Conservation (phyloP, 129 eudicot species). For the Chrysanthemum lavandulifolium region DNA sequence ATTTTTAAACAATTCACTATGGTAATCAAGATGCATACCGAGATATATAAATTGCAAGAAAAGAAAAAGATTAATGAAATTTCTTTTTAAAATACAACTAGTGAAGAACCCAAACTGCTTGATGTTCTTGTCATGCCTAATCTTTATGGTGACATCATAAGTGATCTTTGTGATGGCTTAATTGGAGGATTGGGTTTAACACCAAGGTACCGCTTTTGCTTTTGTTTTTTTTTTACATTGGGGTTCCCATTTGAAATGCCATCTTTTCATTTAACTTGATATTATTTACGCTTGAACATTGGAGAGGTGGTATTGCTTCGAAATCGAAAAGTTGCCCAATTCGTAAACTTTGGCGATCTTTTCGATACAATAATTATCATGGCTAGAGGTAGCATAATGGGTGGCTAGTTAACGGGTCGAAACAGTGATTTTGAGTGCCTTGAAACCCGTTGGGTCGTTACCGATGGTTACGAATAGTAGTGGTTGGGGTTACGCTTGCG, state of each 20-base stretch:
- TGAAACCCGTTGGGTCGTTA: too few species aligned
- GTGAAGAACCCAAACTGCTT: slow-evolving; percentile 97
- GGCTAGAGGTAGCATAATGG: too few species aligned
- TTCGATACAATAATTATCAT: too few species aligned
- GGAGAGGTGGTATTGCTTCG: slow-evolving; percentile 96
- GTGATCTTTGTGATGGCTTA: slow-evolving; percentile 98
- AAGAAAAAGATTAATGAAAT: slow-evolving; percentile 15
- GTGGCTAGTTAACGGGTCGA: too few species aligned
- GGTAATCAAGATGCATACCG: background rate
- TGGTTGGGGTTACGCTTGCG: too few species aligned
- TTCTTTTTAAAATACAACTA: slow-evolving; percentile 47
- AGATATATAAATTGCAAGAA: slow-evolving; percentile 7
- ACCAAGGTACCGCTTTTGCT: slow-evolving; percentile 60
- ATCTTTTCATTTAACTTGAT: slow-evolving; percentile 6
- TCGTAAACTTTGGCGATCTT: too few species aligned
- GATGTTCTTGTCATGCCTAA: slow-evolving; percentile 98
- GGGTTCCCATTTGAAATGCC: background rate
- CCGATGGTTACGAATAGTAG: too few species aligned
- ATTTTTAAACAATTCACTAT: background rate
- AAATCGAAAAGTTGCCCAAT: too few species aligned
- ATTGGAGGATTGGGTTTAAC: slow-evolving; percentile 97
- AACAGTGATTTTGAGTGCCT: too few species aligned
- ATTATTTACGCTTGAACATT: slow-evolving; percentile 55
- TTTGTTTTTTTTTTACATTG: background rate
- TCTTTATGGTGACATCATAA: slow-evolving; percentile 93